Evolutionary conservation across 2,329 filamentous ascomycete genomes (phyloP), one percentile per base, ranked within the genome.

Genomic region (Colletotrichum abscissum): DNA sequence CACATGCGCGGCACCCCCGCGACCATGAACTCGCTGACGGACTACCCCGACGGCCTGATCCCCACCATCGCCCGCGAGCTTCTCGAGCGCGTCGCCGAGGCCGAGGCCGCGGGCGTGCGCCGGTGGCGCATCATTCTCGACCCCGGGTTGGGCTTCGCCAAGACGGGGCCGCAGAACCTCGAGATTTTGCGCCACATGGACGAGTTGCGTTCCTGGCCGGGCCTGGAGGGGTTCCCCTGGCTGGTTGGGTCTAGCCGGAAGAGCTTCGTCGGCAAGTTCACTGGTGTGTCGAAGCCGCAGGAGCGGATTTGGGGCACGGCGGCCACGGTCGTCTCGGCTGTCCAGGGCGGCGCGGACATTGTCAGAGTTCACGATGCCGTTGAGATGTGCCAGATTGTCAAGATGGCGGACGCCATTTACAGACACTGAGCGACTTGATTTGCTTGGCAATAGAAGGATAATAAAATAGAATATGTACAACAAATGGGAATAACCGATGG

Each of bases 111-210:
- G 0, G 97, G 97, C 0, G 90, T 99, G 56, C 89, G 94, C 4
- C 92, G 95, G 62, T 99, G 97, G 97, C 93, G 96, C 76, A 97
- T 99, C 76, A 92, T 98, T 42, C 90, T 98, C 1, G 97, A 99
- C 80, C 97, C 97, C 0, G 97, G 97, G 0, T 90, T 99, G 38
- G 97, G 97, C 0, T 99, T 99, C 80, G 95, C 97, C 69, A 99
- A 99, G 85, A 92, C 90, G 0, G 87, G 88, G 67, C 86, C 88
- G 54, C 95, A 98, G 81, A 98, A 98, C 81, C 84, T 98, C 2
- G 91, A 95, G 77, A 84, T 99, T 2, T 85, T 99, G 42, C 87
- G 93, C 9, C 84, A 90, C 1, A 83, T 97, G 38, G 86, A 87
- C 9, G 89, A 91, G 76, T 84, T 97, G 75, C 87, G 92, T 33